These are phyloP conservation scores for Erodium chrysanthum DNA, from an alignment of 441 rosid genomes.

Conservation along the genomic window DNA sequence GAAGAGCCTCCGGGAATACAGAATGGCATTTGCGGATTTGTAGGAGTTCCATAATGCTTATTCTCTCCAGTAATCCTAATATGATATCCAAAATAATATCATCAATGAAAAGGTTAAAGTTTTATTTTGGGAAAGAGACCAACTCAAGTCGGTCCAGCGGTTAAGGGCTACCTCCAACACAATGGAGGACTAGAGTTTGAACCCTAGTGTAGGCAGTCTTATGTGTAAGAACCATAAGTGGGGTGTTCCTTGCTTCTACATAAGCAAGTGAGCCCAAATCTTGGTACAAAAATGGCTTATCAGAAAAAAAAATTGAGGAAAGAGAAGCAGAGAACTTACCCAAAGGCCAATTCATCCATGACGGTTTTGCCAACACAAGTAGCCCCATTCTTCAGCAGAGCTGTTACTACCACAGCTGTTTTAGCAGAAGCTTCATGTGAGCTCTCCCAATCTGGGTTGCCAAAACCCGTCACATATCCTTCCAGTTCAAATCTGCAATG, in stretches of 20 bases:
- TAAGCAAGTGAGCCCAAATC: too few species aligned
- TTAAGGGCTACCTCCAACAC: too few species aligned
- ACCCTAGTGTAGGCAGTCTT: too few species aligned
- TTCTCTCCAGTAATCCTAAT: slow-evolving; percentile 70
- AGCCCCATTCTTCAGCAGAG: slow-evolving; percentile 73
- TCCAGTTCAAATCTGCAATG: slow-evolving; percentile 66
- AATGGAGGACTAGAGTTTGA: too few species aligned
- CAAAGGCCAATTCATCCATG: slow-evolving; percentile 71
- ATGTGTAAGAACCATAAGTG: too few species aligned
- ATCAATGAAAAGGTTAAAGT: neutral
- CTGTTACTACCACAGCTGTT: slow-evolving; percentile 60
- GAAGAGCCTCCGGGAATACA: slow-evolving; percentile 86
- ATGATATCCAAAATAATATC: slow-evolving; percentile 14
- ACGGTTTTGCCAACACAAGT: slow-evolving; percentile 84
- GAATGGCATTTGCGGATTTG: slow-evolving; percentile 52
- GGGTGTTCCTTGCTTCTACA: too few species aligned
- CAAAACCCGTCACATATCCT: slow-evolving; percentile 69
- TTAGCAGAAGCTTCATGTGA: slow-evolving; percentile 65
- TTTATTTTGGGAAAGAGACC: neutral
- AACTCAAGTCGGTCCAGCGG: too few species aligned
- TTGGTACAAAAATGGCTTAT: too few species aligned
- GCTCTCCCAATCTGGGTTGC: slow-evolving; percentile 70
- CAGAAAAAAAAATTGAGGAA: too few species aligned
- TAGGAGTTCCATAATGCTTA: slow-evolving; percentile 72
- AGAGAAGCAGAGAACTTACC: slow-evolving; percentile 29